Evolutionary conservation across 1,284 basidiomycete species (phyloP).

Genomic region (Austroboletus novae-zelandiae): DNA sequence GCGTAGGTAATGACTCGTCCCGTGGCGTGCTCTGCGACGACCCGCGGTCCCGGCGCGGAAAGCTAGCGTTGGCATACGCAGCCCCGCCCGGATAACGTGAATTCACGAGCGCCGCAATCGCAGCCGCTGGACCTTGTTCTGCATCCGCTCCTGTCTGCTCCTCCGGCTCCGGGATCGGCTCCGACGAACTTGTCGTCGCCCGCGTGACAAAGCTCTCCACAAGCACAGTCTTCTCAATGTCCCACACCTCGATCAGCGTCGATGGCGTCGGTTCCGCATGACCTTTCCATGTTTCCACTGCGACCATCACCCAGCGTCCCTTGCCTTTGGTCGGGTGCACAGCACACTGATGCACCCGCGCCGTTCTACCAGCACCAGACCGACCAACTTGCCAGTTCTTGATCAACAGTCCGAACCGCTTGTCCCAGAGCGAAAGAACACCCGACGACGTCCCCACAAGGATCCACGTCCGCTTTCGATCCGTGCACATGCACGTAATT

Average conservation of each 20-base stretch:
- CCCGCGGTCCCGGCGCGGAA: conserved; percentile 23
- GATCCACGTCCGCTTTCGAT: conserved; percentile 83
- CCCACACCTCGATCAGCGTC: conserved; percentile 75
- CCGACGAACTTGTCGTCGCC: conserved; percentile 36
- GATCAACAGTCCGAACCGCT: conserved; percentile 87
- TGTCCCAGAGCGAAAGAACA: conserved; percentile 87
- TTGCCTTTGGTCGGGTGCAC: conserved; percentile 86
- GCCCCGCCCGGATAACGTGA: conserved; percentile 39
- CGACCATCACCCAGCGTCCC: conserved; percentile 87
- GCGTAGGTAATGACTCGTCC: conserved; percentile 39
- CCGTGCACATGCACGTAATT: conserved; percentile 81
- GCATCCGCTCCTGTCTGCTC: conserved; percentile 51
- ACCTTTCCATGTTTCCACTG: conserved; percentile 57
- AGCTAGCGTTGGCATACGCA: conserved; percentile 24
- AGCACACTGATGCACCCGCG: conserved; percentile 66
- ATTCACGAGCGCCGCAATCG: conserved; percentile 58
- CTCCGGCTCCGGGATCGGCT: conserved; percentile 50
- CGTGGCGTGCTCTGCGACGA: conserved; percentile 27
- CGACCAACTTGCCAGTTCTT: conserved; percentile 82
- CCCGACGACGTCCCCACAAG: conserved; percentile 86
- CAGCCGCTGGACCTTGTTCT: conserved; percentile 61
- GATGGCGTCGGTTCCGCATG: conserved; percentile 39
- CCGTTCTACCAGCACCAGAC: conserved; percentile 50
- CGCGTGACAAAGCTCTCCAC: conserved; percentile 70
- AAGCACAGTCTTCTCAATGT: conserved; percentile 65